These are phyloP conservation scores for Rutstroemia sp. DNA, from an alignment of 2,329 filamentous ascomycete genomes.

Conservation along the genomic window DNA sequence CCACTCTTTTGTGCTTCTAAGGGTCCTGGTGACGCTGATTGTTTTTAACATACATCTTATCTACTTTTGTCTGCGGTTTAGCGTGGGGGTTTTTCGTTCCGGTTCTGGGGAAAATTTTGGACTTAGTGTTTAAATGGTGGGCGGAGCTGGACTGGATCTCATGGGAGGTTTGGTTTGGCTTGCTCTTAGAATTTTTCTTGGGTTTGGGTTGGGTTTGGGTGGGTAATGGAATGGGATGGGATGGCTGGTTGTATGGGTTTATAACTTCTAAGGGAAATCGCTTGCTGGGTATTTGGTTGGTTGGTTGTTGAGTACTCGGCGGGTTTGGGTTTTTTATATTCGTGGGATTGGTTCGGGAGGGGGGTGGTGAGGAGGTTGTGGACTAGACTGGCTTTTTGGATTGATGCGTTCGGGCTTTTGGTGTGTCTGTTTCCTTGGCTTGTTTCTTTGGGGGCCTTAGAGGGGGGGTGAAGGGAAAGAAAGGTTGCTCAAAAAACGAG, in stretches of 20 bases:
- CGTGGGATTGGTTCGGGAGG: too few species aligned
- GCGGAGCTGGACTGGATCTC: not conserved
- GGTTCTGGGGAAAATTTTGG: not conserved
- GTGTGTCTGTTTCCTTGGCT: too few species aligned
- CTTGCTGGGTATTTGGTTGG: too few species aligned
- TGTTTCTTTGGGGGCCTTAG: too few species aligned
- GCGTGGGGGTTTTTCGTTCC: not conserved
- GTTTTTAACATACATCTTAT: not conserved
- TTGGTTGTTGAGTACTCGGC: too few species aligned
- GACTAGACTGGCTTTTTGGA: too few species aligned
- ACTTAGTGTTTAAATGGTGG: not conserved
- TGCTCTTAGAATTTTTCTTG: not conserved
- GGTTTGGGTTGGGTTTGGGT: not conserved
- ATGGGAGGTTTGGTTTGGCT: not conserved
- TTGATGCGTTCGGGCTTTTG: too few species aligned
- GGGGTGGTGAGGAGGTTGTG: too few species aligned
- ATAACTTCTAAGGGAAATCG: not conserved
- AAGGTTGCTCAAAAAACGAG: too few species aligned
- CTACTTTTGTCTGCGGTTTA: constrained; percentile 6
- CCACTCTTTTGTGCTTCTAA: constrained; percentile 9
- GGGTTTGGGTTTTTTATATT: too few species aligned
- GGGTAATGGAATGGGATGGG: not conserved
- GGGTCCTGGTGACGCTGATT: not conserved
- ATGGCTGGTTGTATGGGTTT: not conserved
- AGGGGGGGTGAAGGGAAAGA: too few species aligned